Conservation (phyloP, 371 early-diverging fungal species). For the Thermomucor indicae-seudaticae region DNA sequence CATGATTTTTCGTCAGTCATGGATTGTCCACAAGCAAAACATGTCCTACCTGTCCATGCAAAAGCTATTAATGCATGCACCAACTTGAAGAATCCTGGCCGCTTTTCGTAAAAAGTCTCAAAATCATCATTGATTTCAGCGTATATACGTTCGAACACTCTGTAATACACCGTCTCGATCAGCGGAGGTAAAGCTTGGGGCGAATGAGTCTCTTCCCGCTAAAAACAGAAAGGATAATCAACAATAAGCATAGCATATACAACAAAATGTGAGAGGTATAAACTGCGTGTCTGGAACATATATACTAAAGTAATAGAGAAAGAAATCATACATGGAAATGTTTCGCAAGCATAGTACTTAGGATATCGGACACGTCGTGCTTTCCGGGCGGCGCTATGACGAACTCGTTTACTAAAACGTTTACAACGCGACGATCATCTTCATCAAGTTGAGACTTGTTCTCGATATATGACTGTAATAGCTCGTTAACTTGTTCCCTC, state of each 20-base stretch:
- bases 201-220: background rate
- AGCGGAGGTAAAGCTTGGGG: background rate
- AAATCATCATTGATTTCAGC: constrained; percentile 86
- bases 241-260: too few species aligned
- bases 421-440: background rate
- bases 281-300: background rate
- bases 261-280: background rate
- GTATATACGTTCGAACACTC: constrained; percentile 5
- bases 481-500: background rate
- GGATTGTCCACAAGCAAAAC: background rate
- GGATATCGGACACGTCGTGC: constrained; percentile 2
- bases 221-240: background rate
- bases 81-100: constrained; percentile 84
- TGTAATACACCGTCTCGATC: constrained; percentile 2
- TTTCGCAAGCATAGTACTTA: constrained; percentile 1
- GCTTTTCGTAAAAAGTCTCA: constrained; percentile 90
- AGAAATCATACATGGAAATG: constrained; percentile 5
- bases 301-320: background rate
- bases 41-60: background rate
- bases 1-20: background rate
- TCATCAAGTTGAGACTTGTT: background rate
- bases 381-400: constrained; percentile 2
- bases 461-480: background rate
- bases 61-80: constrained; percentile 59
- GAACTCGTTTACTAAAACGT: background rate